Conservation (phyloP, 192 early-diverging fungal genomes). For the Chytriomyces sp. region DNA sequence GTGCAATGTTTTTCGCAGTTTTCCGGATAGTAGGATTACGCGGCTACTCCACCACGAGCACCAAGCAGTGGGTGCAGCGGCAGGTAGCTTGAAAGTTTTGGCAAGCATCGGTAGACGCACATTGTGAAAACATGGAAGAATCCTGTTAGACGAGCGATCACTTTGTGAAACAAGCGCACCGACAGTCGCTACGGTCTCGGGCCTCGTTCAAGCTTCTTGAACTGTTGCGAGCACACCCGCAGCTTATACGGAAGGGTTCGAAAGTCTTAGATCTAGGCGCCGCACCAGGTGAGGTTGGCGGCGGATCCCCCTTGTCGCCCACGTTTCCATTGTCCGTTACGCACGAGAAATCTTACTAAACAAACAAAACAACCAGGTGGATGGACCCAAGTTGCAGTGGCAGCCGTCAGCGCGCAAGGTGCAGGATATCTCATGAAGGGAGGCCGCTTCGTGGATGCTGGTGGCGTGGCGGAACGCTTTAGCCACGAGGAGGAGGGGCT, state of each 20-base stretch:
- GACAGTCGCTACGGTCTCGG: slow-evolving; percentile 17
- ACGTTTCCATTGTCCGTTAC: too few relatives aligned
- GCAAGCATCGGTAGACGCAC: too few relatives aligned
- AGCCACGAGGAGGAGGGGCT: not conserved
- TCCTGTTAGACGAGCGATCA: slow-evolving; percentile 15
- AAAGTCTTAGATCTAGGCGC: slow-evolving; percentile 25
- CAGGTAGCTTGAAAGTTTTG: too few relatives aligned
- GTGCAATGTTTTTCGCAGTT: too few relatives aligned
- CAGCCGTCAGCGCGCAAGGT: slow-evolving; percentile 16
- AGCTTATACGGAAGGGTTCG: slow-evolving; percentile 9
- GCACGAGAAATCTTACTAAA: too few relatives aligned
- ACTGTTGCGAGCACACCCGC: slow-evolving; percentile 14
- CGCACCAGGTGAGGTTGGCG: too few relatives aligned
- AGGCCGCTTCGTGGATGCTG: slow-evolving; percentile 14
- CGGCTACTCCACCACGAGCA: slow-evolving; percentile 3
- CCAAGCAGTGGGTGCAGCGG: slow-evolving; percentile 26
- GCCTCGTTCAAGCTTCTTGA: slow-evolving; percentile 23
- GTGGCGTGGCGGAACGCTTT: not conserved
- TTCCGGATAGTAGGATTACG: not conserved
- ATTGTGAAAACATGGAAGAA: too few relatives aligned
- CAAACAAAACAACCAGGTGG: too few relatives aligned
- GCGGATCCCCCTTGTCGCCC: too few relatives aligned
- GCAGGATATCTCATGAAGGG: not conserved
- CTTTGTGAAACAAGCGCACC: slow-evolving; percentile 27
- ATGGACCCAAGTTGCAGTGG: slow-evolving; percentile 20